Evolutionary conservation across 192 early-diverging fungal genomes (phyloP).

Genomic region (Coemansia sp.): DNA sequence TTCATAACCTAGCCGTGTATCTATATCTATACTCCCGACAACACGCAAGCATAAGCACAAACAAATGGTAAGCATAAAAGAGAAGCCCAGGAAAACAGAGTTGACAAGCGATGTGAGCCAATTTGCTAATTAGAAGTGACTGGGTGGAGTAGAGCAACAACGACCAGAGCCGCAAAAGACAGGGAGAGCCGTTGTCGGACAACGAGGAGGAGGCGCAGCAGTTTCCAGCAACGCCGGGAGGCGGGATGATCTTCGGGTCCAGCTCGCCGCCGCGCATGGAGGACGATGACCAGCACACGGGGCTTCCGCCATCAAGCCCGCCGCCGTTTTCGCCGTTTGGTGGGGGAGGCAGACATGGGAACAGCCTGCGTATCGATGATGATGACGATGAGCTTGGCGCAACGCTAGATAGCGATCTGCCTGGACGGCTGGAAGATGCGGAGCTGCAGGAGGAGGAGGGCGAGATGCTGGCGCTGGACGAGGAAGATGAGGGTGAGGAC

Average conservation of each 20-base stretch:
- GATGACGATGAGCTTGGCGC: slow-evolving; percentile 10
- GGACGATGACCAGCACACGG: slow-evolving; percentile 5
- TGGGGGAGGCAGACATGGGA: slow-evolving; percentile 6
- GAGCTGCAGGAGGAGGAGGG: slow-evolving; percentile 43
- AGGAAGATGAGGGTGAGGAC: slow-evolving; percentile 87
- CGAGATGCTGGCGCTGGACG: slow-evolving; percentile 50
- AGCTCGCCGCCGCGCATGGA: slow-evolving; percentile 36
- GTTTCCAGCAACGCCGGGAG: slow-evolving; percentile 46
- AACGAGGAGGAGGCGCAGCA: slow-evolving; percentile 18
- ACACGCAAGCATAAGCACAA: not conserved
- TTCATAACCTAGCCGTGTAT: not conserved
- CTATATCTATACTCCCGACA: not conserved
- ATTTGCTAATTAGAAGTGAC: not conserved
- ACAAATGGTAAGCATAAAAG: not conserved
- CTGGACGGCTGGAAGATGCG: slow-evolving; percentile 30
- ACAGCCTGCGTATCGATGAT: slow-evolving; percentile 10
- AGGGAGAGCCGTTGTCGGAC: slow-evolving; percentile 37
- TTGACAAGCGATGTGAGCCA: too few relatives aligned
- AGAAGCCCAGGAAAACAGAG: not conserved
- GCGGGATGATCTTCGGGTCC: slow-evolving; percentile 46
- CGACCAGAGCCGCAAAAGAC: slow-evolving; percentile 38
- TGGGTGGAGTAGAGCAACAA: slow-evolving; percentile 15
- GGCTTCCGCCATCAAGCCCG: slow-evolving; percentile 48
- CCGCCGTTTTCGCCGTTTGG: slow-evolving; percentile 46
- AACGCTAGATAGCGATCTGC: slow-evolving; percentile 17